Conservation (phyloP, 148 eudicot species). For the Camellia sinensis region DNA sequence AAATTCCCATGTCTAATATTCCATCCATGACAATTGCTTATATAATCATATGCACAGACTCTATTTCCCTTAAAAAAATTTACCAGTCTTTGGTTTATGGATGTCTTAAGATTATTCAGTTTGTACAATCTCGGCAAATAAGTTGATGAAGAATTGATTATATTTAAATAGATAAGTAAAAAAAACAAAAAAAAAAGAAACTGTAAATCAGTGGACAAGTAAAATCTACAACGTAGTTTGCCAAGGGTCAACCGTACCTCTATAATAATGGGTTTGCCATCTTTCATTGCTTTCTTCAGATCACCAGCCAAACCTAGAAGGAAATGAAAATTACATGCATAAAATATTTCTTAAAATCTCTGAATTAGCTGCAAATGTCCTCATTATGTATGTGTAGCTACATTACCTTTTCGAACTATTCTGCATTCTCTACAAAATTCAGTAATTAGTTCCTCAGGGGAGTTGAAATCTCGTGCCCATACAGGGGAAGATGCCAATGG, state of each 20-base stretch:
- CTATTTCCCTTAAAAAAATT: background rate
- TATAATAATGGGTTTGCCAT: conserved; percentile 96
- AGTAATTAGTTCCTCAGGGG: conserved; percentile 91
- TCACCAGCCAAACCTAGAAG: conserved; percentile 92
- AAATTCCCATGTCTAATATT: background rate
- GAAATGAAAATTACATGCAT: background rate
- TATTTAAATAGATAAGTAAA: background rate
- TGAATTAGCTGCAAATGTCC: background rate
- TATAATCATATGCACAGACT: background rate
- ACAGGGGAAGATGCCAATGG: conserved; percentile 91
- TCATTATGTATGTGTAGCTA: background rate
- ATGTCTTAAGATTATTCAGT: background rate
- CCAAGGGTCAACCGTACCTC: conserved; percentile 49
- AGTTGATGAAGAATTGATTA: background rate
- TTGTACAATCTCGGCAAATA: background rate
- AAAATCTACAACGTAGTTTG: background rate
- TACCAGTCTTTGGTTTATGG: background rate
- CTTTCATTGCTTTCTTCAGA: conserved; percentile 98
- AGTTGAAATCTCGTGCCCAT: conserved; percentile 88
- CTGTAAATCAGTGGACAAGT: background rate
- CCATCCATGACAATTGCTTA: background rate
- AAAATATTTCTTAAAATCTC: conserved; percentile 8
- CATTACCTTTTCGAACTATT: conserved; percentile 91
- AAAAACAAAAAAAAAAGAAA: background rate
- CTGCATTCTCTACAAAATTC: conserved; percentile 99